These are phyloP conservation scores for Wickerhamiella brachini DNA, from an alignment of 805 yeast genomes.

Conservation along the genomic window DNA sequence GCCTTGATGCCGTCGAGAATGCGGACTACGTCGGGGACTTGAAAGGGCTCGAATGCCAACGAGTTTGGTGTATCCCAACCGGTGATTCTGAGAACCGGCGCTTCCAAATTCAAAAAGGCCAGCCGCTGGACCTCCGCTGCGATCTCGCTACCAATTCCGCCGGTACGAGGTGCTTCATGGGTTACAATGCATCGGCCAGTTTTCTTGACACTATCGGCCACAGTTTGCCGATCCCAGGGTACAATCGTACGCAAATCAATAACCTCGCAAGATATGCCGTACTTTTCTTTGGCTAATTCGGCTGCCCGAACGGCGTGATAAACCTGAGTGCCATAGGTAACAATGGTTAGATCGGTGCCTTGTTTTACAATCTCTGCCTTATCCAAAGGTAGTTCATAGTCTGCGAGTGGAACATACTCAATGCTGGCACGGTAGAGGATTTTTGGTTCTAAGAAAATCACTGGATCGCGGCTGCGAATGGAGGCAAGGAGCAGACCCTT, in stretches of 20 bases:
- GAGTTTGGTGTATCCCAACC: slow-evolving; percentile 98
- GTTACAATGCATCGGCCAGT: slow-evolving; percentile 75
- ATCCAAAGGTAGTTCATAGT: slow-evolving; percentile 74
- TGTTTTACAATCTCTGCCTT: slow-evolving; percentile 75
- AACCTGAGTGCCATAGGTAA: slow-evolving; percentile 76
- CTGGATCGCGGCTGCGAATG: slow-evolving; percentile 91
- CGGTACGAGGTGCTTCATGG: slow-evolving; percentile 84
- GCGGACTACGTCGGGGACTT: slow-evolving; percentile 66
- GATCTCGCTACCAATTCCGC: slow-evolving; percentile 90
- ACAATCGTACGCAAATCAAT: slow-evolving; percentile 82
- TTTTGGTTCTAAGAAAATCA: slow-evolving; percentile 83
- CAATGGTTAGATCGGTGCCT: slow-evolving; percentile 71
- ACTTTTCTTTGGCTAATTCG: slow-evolving; percentile 54
- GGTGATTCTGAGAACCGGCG: slow-evolving; percentile 88
- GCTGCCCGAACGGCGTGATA: slow-evolving; percentile 73
- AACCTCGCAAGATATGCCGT: slow-evolving; percentile 75
- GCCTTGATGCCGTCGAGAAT: slow-evolving; percentile 21
- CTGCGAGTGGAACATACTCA: slow-evolving; percentile 71
- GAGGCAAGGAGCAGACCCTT: slow-evolving; percentile 84
- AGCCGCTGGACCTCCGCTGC: slow-evolving; percentile 92
- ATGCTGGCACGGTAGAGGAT: slow-evolving; percentile 71
- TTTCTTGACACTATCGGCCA: slow-evolving; percentile 69
- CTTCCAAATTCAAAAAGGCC: slow-evolving; percentile 83
- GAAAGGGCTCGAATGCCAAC: slow-evolving; percentile 86
- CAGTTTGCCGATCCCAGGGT: slow-evolving; percentile 78